Percentiles rank a stretch among this genome's conserved stretches.
Conservation (phyloP, 306 rosid species). For the Sindora glabra region DNA sequence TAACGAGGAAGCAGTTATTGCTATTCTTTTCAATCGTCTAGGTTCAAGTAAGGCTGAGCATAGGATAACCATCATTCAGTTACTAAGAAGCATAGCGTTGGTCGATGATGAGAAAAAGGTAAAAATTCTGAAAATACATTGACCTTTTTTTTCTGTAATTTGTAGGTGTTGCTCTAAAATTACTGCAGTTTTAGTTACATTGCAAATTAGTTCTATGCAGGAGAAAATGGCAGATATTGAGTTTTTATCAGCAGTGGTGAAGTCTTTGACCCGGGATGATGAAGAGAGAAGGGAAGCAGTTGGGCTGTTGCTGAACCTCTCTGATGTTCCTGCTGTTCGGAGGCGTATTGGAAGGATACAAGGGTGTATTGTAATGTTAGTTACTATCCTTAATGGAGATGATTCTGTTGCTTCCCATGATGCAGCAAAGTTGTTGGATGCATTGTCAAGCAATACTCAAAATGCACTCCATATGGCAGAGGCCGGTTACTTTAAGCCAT, state of each 20-base stretch:
- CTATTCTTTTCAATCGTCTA: conserved; percentile 58
- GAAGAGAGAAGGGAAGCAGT: conserved; percentile 83
- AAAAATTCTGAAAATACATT: background rate
- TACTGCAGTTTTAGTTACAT: conserved; percentile 4
- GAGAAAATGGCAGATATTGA: conserved; percentile 65
- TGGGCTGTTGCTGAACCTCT: conserved; percentile 62
- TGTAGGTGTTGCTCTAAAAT: background rate
- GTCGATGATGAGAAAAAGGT: conserved; percentile 57
- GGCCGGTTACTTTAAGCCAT: conserved; percentile 81
- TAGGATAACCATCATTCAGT: conserved; percentile 39
- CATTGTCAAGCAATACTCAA: conserved; percentile 67
- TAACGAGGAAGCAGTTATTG: conserved; percentile 42
- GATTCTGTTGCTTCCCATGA: conserved; percentile 55
- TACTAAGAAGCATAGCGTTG: conserved; percentile 47
- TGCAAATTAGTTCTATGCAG: conserved; percentile 43
- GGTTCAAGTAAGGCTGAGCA: conserved; percentile 39
- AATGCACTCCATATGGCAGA: conserved; percentile 94
- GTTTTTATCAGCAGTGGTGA: conserved; percentile 59
- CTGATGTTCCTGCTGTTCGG: conserved; percentile 50
- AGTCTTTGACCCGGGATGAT: conserved; percentile 59
- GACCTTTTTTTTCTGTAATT: background rate
- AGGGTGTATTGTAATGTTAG: conserved; percentile 83
- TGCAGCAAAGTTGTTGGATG: conserved; percentile 61
- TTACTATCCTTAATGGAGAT: conserved; percentile 67
- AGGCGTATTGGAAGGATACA: conserved; percentile 72